These are phyloP conservation scores for Cladosporium oxysporum DNA, from an alignment of 2,329 filamentous ascomycete species.

Conservation along the genomic window DNA sequence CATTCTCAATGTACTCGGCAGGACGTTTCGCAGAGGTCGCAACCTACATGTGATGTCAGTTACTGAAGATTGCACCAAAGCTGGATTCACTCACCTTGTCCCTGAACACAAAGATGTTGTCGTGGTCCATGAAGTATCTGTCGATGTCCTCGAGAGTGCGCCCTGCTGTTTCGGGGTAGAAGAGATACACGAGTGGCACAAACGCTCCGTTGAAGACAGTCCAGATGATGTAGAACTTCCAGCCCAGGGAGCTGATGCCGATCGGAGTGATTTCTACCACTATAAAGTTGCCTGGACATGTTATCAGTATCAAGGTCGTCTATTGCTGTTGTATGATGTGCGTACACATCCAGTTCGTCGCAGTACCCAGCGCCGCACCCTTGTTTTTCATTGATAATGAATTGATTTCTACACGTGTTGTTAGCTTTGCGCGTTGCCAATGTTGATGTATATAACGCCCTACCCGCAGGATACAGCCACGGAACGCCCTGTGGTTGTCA, in stretches of 20 bases:
- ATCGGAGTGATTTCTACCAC: constrained; percentile 39
- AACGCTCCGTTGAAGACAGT: constrained; percentile 53
- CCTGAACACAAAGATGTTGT: constrained; percentile 47
- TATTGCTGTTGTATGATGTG: constrained; percentile 9
- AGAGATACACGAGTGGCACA: constrained; percentile 49
- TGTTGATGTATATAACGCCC: background rate
- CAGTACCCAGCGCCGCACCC: constrained; percentile 50
- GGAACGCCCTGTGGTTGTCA: constrained; percentile 40
- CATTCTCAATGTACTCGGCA: constrained; percentile 50
- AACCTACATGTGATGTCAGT: constrained; percentile 4
- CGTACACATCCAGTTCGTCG: constrained; percentile 48
- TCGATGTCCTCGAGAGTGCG: constrained; percentile 37
- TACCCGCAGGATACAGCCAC: constrained; percentile 41
- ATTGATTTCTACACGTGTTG: constrained; percentile 47
- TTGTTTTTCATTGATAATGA: constrained; percentile 52
- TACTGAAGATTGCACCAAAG: background rate
- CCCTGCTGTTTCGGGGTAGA: constrained; percentile 38
- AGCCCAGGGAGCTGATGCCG: constrained; percentile 34
- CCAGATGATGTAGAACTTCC: constrained; percentile 48
- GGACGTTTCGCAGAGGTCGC: constrained; percentile 50
- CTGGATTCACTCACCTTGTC: constrained; percentile 43
- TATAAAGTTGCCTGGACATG: constrained; percentile 45
- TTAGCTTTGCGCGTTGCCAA: background rate
- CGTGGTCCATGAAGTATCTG: constrained; percentile 26
- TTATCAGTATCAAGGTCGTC: background rate